These are phyloP conservation scores for Bruguiera hainesii DNA, from an alignment of 441 rosid genomes.

Conservation along the genomic window DNA sequence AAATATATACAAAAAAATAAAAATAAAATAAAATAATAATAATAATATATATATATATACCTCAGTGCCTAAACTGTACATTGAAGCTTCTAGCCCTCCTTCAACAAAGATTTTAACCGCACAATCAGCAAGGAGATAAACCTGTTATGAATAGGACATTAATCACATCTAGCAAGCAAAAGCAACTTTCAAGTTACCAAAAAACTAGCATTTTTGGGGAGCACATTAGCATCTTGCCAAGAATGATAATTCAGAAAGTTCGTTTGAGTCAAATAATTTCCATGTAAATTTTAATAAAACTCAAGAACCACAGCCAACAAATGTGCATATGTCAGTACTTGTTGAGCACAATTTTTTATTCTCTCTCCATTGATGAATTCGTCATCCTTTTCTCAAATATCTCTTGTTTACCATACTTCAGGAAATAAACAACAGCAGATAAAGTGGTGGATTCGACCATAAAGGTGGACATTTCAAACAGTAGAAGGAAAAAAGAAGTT, in stretches of 20 bases:
- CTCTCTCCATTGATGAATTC: too few species aligned
- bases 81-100: constrained; percentile 77
- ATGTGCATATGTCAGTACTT: background rate
- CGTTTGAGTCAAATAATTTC: background rate
- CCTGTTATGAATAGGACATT: constrained; percentile 47
- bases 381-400: background rate
- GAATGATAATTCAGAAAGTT: background rate
- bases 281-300: background rate
- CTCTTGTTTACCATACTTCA: background rate
- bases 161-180: constrained; percentile 13
- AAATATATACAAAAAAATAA: background rate
- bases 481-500: background rate
- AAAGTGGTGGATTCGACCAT: constrained; percentile 6
- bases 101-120: constrained; percentile 83
- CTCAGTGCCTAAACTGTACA: constrained; percentile 92
- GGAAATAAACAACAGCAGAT: background rate
- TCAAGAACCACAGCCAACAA: background rate
- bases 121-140: constrained; percentile 68
- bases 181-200: background rate
- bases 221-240: background rate
- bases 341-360: too few species aligned
- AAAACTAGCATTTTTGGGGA: background rate
- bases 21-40: background rate
- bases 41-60: constrained; percentile 23
- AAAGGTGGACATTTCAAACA: background rate